These are phyloP conservation scores for Hyaloperonospora brassicae DNA, from an alignment of 352 stramenopile genomes.

Conservation along the genomic window DNA sequence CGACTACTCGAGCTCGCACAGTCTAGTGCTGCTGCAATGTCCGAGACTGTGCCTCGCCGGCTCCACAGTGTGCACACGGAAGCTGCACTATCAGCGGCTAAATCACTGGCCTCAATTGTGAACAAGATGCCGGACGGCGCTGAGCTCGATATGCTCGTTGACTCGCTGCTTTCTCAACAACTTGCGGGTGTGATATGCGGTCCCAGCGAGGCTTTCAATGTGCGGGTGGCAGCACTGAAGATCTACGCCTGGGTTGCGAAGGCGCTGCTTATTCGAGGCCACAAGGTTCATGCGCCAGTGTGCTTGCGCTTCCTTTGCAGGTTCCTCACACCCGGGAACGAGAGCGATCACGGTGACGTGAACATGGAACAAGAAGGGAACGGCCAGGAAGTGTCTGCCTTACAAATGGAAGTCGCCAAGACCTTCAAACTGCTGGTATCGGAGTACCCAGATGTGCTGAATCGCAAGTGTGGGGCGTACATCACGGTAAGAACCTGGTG, in stretches of 20 bases:
- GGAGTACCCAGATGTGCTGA: constrained; percentile 73
- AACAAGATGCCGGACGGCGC: constrained; percentile 83
- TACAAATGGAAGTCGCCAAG: constrained; percentile 72
- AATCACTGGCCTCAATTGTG: constrained; percentile 76
- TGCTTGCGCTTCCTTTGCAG: constrained; percentile 66
- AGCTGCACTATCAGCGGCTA: constrained; percentile 53
- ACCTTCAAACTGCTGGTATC: constrained; percentile 74
- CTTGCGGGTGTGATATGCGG: constrained; percentile 51
- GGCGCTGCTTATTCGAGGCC: constrained; percentile 68
- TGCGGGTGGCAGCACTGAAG: constrained; percentile 60
- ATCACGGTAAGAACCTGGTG: constrained; percentile 50
- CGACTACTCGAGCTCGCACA: constrained; percentile 71
- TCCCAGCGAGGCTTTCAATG: constrained; percentile 25
- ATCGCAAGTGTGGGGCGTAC: constrained; percentile 72
- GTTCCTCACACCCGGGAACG: constrained; percentile 37
- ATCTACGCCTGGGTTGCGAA: constrained; percentile 84
- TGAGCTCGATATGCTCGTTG: constrained; percentile 68
- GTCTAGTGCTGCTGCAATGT: constrained; percentile 18
- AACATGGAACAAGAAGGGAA: constrained; percentile 22
- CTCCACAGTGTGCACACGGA: constrained; percentile 43
- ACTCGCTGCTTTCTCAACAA: constrained; percentile 59
- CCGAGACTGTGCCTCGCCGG: constrained; percentile 8
- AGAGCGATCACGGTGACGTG: constrained; percentile 21
- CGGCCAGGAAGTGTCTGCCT: constrained; percentile 17
- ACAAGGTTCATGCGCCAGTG: constrained; percentile 55